Percentiles rank a stretch among this genome's conserved stretches.
These are phyloP conservation scores for Pestalotiopsis fici DNA, from an alignment of 2,329 filamentous ascomycete genomes.

Conservation along the genomic window DNA sequence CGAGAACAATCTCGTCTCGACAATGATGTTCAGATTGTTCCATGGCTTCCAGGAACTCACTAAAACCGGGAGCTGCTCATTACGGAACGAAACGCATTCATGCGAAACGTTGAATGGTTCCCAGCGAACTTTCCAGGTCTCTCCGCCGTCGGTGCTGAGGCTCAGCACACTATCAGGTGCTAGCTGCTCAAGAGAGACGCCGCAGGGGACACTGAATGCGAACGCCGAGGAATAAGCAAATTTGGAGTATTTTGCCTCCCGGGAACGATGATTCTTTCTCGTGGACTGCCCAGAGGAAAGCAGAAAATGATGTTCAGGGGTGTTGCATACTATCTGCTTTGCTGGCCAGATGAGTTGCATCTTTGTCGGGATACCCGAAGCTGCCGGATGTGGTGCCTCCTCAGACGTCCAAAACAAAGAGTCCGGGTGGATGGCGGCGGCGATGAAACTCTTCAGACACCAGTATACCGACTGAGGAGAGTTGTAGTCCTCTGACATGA, in stretches of 20 bases:
- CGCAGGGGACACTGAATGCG: slow-evolving; percentile 43
- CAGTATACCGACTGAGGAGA: slow-evolving; percentile 58
- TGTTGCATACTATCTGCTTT: slow-evolving; percentile 46
- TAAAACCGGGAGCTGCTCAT: neutral
- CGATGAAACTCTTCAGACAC: slow-evolving; percentile 51
- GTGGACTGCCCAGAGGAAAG: slow-evolving; percentile 41
- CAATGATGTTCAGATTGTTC: neutral
- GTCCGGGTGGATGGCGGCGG: slow-evolving; percentile 32
- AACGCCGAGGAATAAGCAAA: slow-evolving; percentile 51
- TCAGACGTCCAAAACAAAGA: slow-evolving; percentile 47
- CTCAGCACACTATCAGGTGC: slow-evolving; percentile 32
- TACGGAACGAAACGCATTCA: neutral
- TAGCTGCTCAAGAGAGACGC: slow-evolving; percentile 32
- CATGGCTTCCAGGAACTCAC: slow-evolving; percentile 9
- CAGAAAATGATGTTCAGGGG: slow-evolving; percentile 40
- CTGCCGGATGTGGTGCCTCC: slow-evolving; percentile 35
- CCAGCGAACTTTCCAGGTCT: slow-evolving; percentile 25
- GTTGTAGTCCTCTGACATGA: slow-evolving; percentile 57
- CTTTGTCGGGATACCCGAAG: slow-evolving; percentile 11
- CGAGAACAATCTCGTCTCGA: slow-evolving; percentile 4
- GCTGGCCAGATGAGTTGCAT: slow-evolving; percentile 24
- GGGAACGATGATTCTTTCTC: slow-evolving; percentile 37
- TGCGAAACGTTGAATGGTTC: neutral
- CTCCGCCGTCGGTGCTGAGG: slow-evolving; percentile 29
- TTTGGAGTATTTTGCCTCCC: slow-evolving; percentile 46